phyloP scores from a whole-genome alignment of 2,329 filamentous ascomycete species.

The Penicillium psychrosexuale region DNA sequence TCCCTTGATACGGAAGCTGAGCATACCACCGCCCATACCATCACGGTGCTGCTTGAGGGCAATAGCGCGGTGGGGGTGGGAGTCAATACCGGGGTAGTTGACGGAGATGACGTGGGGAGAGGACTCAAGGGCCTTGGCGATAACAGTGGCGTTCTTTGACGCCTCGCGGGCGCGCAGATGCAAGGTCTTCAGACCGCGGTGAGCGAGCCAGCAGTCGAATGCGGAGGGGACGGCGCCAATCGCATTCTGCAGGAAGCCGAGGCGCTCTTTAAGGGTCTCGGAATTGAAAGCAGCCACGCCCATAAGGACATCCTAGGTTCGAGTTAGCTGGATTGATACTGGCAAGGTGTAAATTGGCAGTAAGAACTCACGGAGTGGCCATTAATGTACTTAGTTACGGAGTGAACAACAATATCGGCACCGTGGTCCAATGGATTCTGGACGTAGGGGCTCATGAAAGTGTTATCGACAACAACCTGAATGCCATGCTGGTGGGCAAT shows the following conservation, averaged over 20 bases:
- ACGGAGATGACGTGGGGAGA: slow-evolving; percentile 82
- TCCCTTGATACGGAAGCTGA: slow-evolving; percentile 89
- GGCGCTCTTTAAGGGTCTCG: slow-evolving; percentile 68
- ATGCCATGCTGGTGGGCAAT: slow-evolving; percentile 85
- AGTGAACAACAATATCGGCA: slow-evolving; percentile 94
- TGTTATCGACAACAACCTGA: slow-evolving; percentile 98
- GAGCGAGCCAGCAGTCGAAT: slow-evolving; percentile 97
- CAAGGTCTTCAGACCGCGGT: slow-evolving; percentile 93
- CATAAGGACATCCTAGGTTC: slow-evolving; percentile 80
- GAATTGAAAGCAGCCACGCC: slow-evolving; percentile 94
- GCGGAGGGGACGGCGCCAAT: slow-evolving; percentile 91
- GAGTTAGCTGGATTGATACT: slow-evolving; percentile 8
- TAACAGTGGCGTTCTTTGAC: slow-evolving; percentile 71
- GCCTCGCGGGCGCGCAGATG: slow-evolving; percentile 89
- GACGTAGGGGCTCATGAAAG: slow-evolving; percentile 92
- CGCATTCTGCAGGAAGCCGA: slow-evolving; percentile 93
- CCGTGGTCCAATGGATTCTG: slow-evolving; percentile 95
- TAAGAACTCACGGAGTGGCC: slow-evolving; percentile 63
- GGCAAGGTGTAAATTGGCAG: not conserved
- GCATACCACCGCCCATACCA: slow-evolving; percentile 94
- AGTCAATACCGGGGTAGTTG: slow-evolving; percentile 90
- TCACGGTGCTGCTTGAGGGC: slow-evolving; percentile 88
- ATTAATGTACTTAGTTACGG: slow-evolving; percentile 99
- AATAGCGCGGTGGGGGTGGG: slow-evolving; percentile 81
- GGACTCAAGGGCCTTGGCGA: slow-evolving; percentile 73